Evolutionary conservation across 805 yeast species (phyloP).

Genomic region (Cyberlindnera xishuangbannaensis): DNA sequence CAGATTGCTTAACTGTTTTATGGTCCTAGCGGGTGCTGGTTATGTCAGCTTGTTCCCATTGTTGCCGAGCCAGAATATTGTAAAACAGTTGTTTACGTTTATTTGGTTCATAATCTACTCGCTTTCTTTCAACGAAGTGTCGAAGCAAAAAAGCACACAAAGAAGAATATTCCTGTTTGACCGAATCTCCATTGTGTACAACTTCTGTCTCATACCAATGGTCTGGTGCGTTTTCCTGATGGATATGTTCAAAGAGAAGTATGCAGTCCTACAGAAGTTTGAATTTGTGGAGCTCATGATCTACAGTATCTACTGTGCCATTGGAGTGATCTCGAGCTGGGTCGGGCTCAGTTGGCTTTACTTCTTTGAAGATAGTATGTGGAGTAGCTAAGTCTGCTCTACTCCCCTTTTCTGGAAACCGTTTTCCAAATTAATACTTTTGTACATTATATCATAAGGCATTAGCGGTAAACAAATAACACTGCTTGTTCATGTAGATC

Average conservation of each 20-base stretch:
- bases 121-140: conserved; percentile 65
- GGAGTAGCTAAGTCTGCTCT: conserved; percentile 43
- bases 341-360: conserved; percentile 84
- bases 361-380: conserved; percentile 71
- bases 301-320: conserved; percentile 77
- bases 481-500: neutral
- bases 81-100: conserved; percentile 71
- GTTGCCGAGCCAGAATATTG: conserved; percentile 69
- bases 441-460: too few relatives aligned
- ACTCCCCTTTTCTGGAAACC: too few relatives aligned
- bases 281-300: conserved; percentile 78
- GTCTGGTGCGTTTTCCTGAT: conserved; percentile 41
- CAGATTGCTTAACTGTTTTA: conserved; percentile 64
- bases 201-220: conserved; percentile 62
- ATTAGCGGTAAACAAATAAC: conserved; percentile 2
- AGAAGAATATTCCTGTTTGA: conserved; percentile 62
- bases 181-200: conserved; percentile 60
- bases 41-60: conserved; percentile 87
- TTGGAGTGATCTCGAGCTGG: conserved; percentile 86
- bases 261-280: conserved; percentile 46
- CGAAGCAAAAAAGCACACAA: conserved; percentile 31
- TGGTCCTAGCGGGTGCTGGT: conserved; percentile 70
- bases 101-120: conserved; percentile 82
- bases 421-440: too few relatives aligned
- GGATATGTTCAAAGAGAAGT: conserved; percentile 52